Percentiles rank a stretch among this genome's conserved stretches.
Conservation (phyloP, 495 filamentous ascomycete species). For the Parachaetomium inaequale region DNA sequence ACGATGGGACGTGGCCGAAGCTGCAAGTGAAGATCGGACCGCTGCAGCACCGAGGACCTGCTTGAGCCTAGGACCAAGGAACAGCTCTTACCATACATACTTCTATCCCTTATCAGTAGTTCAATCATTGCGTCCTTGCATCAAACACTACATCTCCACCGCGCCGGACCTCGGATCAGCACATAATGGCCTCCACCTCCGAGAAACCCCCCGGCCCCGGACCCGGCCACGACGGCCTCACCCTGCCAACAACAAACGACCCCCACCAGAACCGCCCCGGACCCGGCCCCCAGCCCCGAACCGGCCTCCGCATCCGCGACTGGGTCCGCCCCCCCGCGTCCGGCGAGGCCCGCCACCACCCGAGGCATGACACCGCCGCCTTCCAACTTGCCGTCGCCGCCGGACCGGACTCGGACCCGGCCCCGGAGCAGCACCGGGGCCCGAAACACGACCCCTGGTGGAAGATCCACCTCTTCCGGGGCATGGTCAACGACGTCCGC, state of each 20-base stretch:
- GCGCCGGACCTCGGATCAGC: not conserved
- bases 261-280: not conserved
- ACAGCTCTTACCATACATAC: no score
- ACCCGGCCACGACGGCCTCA: not conserved
- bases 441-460: slow-evolving; percentile 49
- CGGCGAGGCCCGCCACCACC: not conserved
- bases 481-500: slow-evolving; percentile 72
- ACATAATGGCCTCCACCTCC: not conserved
- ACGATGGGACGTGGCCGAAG: not conserved
- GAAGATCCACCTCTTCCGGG: slow-evolving; percentile 56
- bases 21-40: not conserved
- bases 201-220: slow-evolving; percentile 1
- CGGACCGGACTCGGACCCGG: slow-evolving; percentile 21
- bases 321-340: slow-evolving; percentile 4
- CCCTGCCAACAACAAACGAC: slow-evolving; percentile 1
- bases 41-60: not conserved
- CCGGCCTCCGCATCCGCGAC: slow-evolving; percentile 13
- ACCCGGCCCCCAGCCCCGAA: not conserved
- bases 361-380: not conserved
- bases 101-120: no score
- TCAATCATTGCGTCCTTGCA: no score
- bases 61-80: no score
- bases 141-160: not conserved
- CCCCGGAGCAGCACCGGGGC: slow-evolving; percentile 5
- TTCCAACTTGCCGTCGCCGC: not conserved